These are phyloP conservation scores for Blepharisma japonicum DNA, from an alignment of 73 alveolate genomes.

Conservation along the genomic window DNA sequence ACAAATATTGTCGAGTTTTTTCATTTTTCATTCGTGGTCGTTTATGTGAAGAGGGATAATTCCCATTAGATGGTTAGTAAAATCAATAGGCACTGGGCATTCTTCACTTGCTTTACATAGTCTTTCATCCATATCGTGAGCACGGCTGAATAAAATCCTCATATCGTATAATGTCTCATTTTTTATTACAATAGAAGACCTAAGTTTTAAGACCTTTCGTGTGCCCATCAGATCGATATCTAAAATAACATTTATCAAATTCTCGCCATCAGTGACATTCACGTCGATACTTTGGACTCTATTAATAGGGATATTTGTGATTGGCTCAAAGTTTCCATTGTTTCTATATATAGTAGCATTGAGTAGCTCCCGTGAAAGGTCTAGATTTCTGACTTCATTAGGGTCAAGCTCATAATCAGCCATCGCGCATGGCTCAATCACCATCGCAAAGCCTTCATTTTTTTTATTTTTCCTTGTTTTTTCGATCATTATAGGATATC, in stretches of 20 bases:
- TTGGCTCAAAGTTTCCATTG: not conserved
- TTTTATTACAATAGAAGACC: slow-evolving; percentile 9
- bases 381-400: not conserved
- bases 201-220: not conserved
- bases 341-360: not conserved
- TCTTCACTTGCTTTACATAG: not conserved
- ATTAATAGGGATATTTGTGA: not conserved
- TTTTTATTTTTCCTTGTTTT: not conserved
- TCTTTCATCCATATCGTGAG: not conserved
- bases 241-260: not conserved
- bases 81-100: slow-evolving; percentile 17
- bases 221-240: slow-evolving; percentile 6
- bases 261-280: no score
- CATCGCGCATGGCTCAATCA: not conserved
- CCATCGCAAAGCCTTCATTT: not conserved
- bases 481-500: slow-evolving; percentile 4
- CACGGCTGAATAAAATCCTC: not conserved
- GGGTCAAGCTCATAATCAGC: not conserved
- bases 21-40: not conserved
- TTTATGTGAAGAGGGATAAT: not conserved
- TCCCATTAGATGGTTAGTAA: not conserved
- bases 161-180: not conserved
- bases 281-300: not conserved
- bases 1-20: slow-evolving; percentile 11
- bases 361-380: not conserved